A percentile compares a stretch with the other conserved stretches of the same genome.
These are phyloP conservation scores for Sporothrix pseudoabietina DNA, from an alignment of 2,329 filamentous ascomycete species.

Conservation along the genomic window DNA sequence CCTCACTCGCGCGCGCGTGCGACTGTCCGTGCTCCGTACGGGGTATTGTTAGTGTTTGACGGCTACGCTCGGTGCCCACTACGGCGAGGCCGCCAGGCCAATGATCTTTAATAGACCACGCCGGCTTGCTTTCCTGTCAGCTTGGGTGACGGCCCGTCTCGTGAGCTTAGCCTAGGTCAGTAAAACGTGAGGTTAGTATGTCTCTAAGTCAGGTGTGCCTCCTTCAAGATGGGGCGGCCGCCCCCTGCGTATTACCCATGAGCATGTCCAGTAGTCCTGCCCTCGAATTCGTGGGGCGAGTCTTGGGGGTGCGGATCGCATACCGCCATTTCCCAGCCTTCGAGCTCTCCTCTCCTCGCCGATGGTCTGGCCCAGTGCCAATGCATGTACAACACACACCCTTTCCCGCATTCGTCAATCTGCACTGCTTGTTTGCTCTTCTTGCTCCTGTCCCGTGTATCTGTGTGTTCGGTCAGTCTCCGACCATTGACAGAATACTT, in stretches of 20 bases:
- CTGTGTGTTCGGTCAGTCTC: not conserved
- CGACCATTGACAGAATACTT: not conserved
- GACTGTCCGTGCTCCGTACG: not conserved
- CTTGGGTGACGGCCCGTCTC: slow-evolving; percentile 20
- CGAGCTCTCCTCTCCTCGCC: not conserved
- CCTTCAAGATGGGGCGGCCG: slow-evolving; percentile 1
- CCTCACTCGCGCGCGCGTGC: not conserved
- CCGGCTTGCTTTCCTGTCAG: not conserved
- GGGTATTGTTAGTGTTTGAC: slow-evolving; percentile 1
- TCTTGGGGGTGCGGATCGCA: slow-evolving; percentile 10
- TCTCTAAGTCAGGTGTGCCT: not conserved
- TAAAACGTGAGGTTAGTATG: slow-evolving; percentile 17
- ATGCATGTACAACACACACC: slow-evolving; percentile 2
- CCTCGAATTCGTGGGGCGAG: not conserved
- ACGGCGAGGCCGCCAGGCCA: not conserved
- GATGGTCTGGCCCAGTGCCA: slow-evolving; percentile 22
- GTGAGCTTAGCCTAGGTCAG: slow-evolving; percentile 26
- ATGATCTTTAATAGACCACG: not conserved
- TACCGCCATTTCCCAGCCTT: slow-evolving; percentile 23
- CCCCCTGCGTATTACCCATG: not conserved
- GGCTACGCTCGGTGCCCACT: slow-evolving; percentile 7
- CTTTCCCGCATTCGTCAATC: slow-evolving; percentile 1
- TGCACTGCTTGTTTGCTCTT: not conserved
- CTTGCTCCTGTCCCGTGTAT: slow-evolving; percentile 1
- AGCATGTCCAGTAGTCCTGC: not conserved